A percentile compares a stretch with the other conserved stretches of the same genome.
Evolutionary conservation across 768 basidiomycete genomes (phyloP).

Genomic region (Lentinus brumalis): DNA sequence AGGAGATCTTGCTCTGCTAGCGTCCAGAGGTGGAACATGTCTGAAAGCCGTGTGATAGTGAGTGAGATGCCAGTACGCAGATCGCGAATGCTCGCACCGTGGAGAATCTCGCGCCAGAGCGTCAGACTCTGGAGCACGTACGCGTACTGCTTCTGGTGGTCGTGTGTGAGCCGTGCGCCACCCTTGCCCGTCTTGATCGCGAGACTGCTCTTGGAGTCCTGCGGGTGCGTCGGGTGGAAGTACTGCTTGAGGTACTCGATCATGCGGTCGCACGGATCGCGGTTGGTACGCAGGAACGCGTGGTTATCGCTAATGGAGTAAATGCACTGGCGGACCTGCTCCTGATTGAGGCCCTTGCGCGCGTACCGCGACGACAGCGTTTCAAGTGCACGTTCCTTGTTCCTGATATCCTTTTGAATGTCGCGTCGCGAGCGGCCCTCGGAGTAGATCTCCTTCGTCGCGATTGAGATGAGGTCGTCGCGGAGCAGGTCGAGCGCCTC

Average conservation of each 20-base stretch:
- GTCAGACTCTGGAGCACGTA: slow-evolving; percentile 87
- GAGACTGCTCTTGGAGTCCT: slow-evolving; percentile 64
- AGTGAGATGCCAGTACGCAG: neutral
- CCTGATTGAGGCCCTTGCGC: slow-evolving; percentile 58
- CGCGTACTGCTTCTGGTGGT: slow-evolving; percentile 82
- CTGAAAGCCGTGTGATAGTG: slow-evolving; percentile 35
- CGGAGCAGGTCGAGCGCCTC: slow-evolving; percentile 69
- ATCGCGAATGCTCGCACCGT: slow-evolving; percentile 49
- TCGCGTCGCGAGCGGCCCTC: slow-evolving; percentile 72
- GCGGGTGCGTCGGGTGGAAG: slow-evolving; percentile 74
- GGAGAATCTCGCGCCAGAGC: slow-evolving; percentile 83
- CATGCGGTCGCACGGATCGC: slow-evolving; percentile 88
- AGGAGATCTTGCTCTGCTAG: slow-evolving; percentile 80
- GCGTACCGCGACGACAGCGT: slow-evolving; percentile 65
- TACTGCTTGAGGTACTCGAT: slow-evolving; percentile 73
- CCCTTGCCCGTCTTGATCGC: slow-evolving; percentile 81
- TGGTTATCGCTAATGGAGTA: slow-evolving; percentile 92
- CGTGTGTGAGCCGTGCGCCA: slow-evolving; percentile 81
- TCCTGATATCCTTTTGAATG: slow-evolving; percentile 82
- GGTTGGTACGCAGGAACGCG: slow-evolving; percentile 82
- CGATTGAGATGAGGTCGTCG: slow-evolving; percentile 72
- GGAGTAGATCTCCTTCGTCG: slow-evolving; percentile 82
- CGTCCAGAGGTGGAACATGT: slow-evolving; percentile 89
- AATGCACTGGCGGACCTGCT: slow-evolving; percentile 73
- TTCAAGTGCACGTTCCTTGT: slow-evolving; percentile 85